Conservation (phyloP, 371 early-diverging fungal species). For the Sporodiniella umbellata region DNA sequence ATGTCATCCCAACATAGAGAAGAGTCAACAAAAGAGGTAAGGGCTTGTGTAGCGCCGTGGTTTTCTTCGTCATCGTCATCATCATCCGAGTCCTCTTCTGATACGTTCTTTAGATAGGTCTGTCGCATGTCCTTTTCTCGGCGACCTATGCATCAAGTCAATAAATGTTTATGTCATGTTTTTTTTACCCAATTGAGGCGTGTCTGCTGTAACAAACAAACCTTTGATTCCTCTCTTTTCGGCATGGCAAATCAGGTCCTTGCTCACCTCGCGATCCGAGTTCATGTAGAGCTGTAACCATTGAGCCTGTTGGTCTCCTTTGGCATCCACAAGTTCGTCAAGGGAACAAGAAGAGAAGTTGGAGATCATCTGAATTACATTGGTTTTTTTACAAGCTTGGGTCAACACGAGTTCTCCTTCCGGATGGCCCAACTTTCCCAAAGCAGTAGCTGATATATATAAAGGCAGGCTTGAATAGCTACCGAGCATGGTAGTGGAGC, state of each 20-base stretch:
- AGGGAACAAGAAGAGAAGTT: slow-evolving; percentile 72
- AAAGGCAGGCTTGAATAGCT: slow-evolving; percentile 48
- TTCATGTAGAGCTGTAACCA: slow-evolving; percentile 96
- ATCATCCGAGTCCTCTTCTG: slow-evolving; percentile 30
- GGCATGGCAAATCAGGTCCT: slow-evolving; percentile 73
- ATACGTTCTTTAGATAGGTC: slow-evolving; percentile 45
- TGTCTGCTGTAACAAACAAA: slow-evolving; percentile 91
- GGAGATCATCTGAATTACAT: slow-evolving; percentile 67
- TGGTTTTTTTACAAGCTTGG: slow-evolving; percentile 50
- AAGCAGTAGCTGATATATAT: slow-evolving; percentile 60
- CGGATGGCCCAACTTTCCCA: slow-evolving; percentile 74
- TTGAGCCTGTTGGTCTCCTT: slow-evolving; percentile 35
- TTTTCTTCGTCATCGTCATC: slow-evolving; percentile 29
- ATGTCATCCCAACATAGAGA: slow-evolving; percentile 85
- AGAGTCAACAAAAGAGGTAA: slow-evolving; percentile 75
- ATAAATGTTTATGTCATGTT: slow-evolving; percentile 2
- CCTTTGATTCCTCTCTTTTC: slow-evolving; percentile 80
- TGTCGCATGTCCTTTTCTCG: slow-evolving; percentile 91
- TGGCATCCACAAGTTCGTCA: slow-evolving; percentile 56
- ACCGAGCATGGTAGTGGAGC: slow-evolving; percentile 65
- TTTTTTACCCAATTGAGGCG: slow-evolving; percentile 69
- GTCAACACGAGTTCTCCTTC: slow-evolving; percentile 75
- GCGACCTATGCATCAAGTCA: slow-evolving; percentile 49
- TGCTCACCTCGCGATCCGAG: slow-evolving; percentile 70
- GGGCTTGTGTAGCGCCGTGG: slow-evolving; percentile 74